phyloP scores from a whole-genome alignment of 2,329 filamentous ascomycete genomes.

The Lecanicillium sp. region DNA sequence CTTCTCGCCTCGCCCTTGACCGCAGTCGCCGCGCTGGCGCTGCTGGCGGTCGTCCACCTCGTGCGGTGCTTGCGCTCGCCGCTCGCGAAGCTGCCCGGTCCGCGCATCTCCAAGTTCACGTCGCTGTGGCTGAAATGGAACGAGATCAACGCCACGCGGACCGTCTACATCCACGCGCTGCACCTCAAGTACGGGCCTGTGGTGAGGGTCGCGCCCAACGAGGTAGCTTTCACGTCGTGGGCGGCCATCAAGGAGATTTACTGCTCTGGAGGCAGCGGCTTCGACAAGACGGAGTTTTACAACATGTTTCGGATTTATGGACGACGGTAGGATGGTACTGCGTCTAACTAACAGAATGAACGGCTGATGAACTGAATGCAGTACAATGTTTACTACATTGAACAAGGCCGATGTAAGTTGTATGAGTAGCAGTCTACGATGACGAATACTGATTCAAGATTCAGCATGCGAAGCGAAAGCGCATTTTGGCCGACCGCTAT shows the following conservation, averaged over 20 bases:
- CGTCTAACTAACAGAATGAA: no score
- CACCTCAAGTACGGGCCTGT: slow-evolving; percentile 51
- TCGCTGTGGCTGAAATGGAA: slow-evolving; percentile 48
- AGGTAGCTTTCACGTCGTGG: slow-evolving; percentile 53
- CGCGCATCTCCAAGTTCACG: slow-evolving; percentile 41
- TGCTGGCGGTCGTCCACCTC: slow-evolving; percentile 23
- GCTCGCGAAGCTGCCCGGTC: slow-evolving; percentile 41
- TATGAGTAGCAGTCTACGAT: neutral
- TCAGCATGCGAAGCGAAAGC: slow-evolving; percentile 57
- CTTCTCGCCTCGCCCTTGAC: slow-evolving; percentile 24
- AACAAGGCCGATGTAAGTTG: slow-evolving; percentile 45
- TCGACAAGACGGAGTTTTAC: slow-evolving; percentile 61
- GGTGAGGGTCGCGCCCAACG: slow-evolving; percentile 51
- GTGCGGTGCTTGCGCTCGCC: slow-evolving; percentile 27
- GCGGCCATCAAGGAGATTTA: slow-evolving; percentile 58
- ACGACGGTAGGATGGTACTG: slow-evolving; percentile 36
- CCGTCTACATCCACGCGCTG: slow-evolving; percentile 48
- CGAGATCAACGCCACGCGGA: slow-evolving; percentile 48
- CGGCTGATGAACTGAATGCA: slow-evolving; percentile 20
- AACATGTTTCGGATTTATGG: slow-evolving; percentile 54
- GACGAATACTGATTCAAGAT: neutral
- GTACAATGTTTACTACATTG: slow-evolving; percentile 56
- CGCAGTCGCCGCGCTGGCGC: slow-evolving; percentile 19
- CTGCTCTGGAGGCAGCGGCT: slow-evolving; percentile 54
- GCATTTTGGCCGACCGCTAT: slow-evolving; percentile 60